These are phyloP conservation scores for Eutrema heterophyllum DNA, from an alignment of 345 rosid genomes.

Conservation along the genomic window DNA sequence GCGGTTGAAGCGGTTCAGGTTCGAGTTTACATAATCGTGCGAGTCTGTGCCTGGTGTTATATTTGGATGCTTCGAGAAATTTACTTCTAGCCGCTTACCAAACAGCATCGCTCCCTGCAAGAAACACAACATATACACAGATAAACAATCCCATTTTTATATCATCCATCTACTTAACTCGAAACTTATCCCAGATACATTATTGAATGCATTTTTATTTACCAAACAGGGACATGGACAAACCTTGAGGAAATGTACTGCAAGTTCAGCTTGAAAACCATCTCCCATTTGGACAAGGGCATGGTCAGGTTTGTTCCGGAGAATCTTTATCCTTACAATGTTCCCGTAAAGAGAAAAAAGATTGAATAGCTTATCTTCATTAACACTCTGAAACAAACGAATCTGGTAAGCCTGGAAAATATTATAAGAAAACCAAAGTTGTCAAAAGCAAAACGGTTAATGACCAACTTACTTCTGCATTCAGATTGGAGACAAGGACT, in stretches of 20 bases:
- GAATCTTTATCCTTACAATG: slow-evolving; percentile 87
- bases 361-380: slow-evolving; percentile 94
- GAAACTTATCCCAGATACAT: neutral
- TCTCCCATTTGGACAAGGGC: slow-evolving; percentile 99
- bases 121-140: neutral
- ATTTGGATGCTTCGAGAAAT: slow-evolving; percentile 83
- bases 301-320: slow-evolving; percentile 95
- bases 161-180: slow-evolving; percentile 8
- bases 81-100: slow-evolving; percentile 90
- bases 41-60: slow-evolving; percentile 91
- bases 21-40: slow-evolving; percentile 71
- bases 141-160: neutral
- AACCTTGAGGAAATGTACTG: slow-evolving; percentile 95
- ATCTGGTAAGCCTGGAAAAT: slow-evolving; percentile 4
- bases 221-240: neutral
- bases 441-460: neutral
- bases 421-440: neutral
- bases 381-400: slow-evolving; percentile 54
- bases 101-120: slow-evolving; percentile 84
- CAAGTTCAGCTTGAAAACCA: slow-evolving; percentile 96
- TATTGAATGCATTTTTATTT: no score
- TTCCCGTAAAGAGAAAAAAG: slow-evolving; percentile 94
- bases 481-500: slow-evolving; percentile 77
- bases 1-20: slow-evolving; percentile 93
- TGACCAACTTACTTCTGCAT: slow-evolving; percentile 66